Evolutionary conservation across 2,329 filamentous ascomycete species (phyloP).

Genomic region (Talaromyces sp.): DNA sequence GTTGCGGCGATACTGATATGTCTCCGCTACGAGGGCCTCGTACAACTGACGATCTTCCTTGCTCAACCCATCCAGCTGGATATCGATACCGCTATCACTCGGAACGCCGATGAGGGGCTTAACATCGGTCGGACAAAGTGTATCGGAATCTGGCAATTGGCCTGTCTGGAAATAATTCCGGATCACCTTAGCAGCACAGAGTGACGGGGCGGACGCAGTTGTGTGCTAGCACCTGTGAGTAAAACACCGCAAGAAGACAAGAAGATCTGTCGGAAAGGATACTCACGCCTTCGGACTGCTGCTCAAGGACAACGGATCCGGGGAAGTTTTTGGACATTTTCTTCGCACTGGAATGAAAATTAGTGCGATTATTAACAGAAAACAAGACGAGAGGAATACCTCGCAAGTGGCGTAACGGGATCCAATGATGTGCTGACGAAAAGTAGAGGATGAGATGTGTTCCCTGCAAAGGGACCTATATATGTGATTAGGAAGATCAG

Average conservation of each 20-base stretch:
- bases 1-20: background rate
- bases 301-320: constrained; percentile 19
- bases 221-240: constrained; percentile 15
- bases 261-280: too few species aligned
- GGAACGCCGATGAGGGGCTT: constrained; percentile 18
- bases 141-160: constrained; percentile 19
- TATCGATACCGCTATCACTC: background rate
- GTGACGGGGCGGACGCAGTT: constrained; percentile 17
- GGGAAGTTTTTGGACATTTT: constrained; percentile 14
- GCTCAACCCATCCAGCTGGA: background rate
- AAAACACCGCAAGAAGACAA: background rate
- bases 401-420: constrained; percentile 14
- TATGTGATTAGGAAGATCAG: background rate
- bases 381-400: background rate
- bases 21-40: constrained; percentile 3
- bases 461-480: constrained; percentile 11
- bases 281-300: constrained; percentile 19
- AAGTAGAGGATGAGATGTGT: constrained; percentile 14
- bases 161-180: constrained; percentile 27
- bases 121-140: constrained; percentile 22
- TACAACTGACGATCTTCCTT: background rate
- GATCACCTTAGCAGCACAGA: constrained; percentile 21
- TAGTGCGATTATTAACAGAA: background rate
- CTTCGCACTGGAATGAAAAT: constrained; percentile 11
- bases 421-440: constrained; percentile 13